Percentiles rank a stretch among this genome's conserved stretches.
These are phyloP conservation scores for Herpetomonas samuelpessoai DNA, from an alignment of 208 protist species.

Conservation along the genomic window DNA sequence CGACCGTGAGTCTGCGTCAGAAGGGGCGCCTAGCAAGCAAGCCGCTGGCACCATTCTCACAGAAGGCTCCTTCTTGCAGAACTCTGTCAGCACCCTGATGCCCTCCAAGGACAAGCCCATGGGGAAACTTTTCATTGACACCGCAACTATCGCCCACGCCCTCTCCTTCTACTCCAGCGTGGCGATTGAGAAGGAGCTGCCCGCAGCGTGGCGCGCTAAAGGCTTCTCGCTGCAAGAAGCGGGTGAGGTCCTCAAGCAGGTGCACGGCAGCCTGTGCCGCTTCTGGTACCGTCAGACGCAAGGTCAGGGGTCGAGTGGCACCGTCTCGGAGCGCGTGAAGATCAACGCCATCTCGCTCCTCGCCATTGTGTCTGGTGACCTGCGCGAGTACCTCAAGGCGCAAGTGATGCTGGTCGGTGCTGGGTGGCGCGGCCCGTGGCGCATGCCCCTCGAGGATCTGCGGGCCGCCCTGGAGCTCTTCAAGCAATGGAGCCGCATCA, in stretches of 20 bases:
- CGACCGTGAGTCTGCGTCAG: not conserved
- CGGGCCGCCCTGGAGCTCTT: conserved; percentile 51
- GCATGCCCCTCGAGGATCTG: conserved; percentile 56
- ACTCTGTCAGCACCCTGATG: conserved; percentile 38
- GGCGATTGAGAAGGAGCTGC: conserved; percentile 73
- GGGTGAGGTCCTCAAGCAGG: conserved; percentile 65
- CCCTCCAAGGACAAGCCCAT: conserved; percentile 35
- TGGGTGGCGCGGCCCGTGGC: conserved; percentile 82
- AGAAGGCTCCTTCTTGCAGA: conserved; percentile 44
- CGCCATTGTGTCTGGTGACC: conserved; percentile 79
- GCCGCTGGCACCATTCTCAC: conserved; percentile 1
- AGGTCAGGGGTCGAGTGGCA: conserved; percentile 2
- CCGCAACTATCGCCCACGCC: conserved; percentile 61
- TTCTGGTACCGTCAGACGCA: conserved; percentile 56
- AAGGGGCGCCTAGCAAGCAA: not conserved
- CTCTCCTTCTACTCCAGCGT: conserved; percentile 53
- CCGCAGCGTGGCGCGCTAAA: conserved; percentile 78
- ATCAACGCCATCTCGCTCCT: conserved; percentile 74
- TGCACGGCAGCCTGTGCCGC: conserved; percentile 42
- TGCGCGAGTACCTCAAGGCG: conserved; percentile 78
- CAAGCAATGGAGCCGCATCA: conserved; percentile 63
- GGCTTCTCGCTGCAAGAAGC: conserved; percentile 73
- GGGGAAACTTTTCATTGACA: conserved; percentile 80
- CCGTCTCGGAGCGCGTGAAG: conserved; percentile 57
- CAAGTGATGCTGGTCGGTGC: conserved; percentile 67